phyloP scores from a whole-genome alignment of 257 asterid genomes.

The Sherardia arvensis region DNA sequence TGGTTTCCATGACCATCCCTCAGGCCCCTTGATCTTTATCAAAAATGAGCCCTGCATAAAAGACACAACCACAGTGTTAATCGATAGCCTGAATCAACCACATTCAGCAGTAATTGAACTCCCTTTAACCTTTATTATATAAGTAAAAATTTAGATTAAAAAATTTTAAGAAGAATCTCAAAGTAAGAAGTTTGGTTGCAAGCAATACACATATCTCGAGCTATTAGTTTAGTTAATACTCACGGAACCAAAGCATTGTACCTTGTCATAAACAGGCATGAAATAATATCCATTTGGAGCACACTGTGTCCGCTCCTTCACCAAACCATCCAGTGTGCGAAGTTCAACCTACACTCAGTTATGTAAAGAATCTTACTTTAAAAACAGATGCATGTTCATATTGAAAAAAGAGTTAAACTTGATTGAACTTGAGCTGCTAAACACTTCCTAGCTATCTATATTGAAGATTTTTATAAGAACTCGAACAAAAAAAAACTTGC shows the following conservation, averaged over 20 bases:
- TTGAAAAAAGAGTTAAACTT: too few species aligned
- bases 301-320: constrained; percentile 87
- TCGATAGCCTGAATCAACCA: background rate
- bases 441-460: background rate
- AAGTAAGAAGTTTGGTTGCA: background rate
- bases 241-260: constrained; percentile 2
- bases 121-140: background rate
- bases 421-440: too few species aligned
- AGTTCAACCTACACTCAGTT: constrained; percentile 64
- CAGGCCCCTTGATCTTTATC: constrained; percentile 85
- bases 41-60: constrained; percentile 75
- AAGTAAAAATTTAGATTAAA: background rate
- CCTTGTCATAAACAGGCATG: constrained; percentile 98
- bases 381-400: background rate
- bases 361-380: too few species aligned
- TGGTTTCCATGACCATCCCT: constrained; percentile 93
- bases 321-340: constrained; percentile 86
- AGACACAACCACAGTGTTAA: constrained; percentile 6
- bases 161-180: background rate
- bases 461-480: background rate
- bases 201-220: background rate
- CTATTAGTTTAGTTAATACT: background rate
- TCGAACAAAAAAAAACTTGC: constrained; percentile 34
- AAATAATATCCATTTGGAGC: constrained; percentile 99
- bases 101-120: background rate